These are phyloP conservation scores for Cladophialophora immunda DNA, from an alignment of 2,329 filamentous ascomycete species.

Conservation along the genomic window DNA sequence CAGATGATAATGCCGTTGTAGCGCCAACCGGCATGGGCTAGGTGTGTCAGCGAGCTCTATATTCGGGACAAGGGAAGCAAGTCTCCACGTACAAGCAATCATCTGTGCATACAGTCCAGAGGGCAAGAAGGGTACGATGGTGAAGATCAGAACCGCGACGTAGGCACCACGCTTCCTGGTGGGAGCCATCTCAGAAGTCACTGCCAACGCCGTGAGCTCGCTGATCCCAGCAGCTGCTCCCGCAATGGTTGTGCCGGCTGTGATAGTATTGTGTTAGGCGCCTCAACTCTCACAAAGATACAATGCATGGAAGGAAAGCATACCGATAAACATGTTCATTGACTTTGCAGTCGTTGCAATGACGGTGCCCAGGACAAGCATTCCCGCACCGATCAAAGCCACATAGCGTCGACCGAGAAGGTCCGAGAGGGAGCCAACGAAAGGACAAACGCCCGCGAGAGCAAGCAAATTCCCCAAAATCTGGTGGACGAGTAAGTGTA, in stretches of 20 bases:
- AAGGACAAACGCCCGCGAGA: slow-evolving; percentile 65
- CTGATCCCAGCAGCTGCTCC: slow-evolving; percentile 73
- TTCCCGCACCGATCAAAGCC: slow-evolving; percentile 61
- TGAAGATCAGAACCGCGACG: slow-evolving; percentile 67
- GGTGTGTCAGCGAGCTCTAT: not conserved
- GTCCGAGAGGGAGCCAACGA: slow-evolving; percentile 73
- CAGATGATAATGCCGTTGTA: slow-evolving; percentile 37
- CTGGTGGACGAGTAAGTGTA: slow-evolving; percentile 1
- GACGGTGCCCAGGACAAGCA: slow-evolving; percentile 68
- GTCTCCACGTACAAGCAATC: slow-evolving; percentile 47
- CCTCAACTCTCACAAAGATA: not conserved
- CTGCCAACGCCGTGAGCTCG: slow-evolving; percentile 73
- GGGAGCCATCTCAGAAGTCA: slow-evolving; percentile 73
- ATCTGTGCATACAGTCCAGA: slow-evolving; percentile 69
- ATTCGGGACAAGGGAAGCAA: not conserved
- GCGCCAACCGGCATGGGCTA: slow-evolving; percentile 31
- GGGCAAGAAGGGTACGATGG: slow-evolving; percentile 69
- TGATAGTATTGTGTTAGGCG: slow-evolving; percentile 41
- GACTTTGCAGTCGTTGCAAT: slow-evolving; percentile 64
- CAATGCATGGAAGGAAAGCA: not conserved
- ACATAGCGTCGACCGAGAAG: slow-evolving; percentile 69
- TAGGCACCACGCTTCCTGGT: slow-evolving; percentile 71
- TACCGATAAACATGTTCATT: slow-evolving; percentile 64
- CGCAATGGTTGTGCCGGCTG: slow-evolving; percentile 66
- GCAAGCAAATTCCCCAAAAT: slow-evolving; percentile 63